Evolutionary conservation across 2,329 filamentous ascomycete genomes (phyloP).

Genomic region (Penicillium occitanis): DNA sequence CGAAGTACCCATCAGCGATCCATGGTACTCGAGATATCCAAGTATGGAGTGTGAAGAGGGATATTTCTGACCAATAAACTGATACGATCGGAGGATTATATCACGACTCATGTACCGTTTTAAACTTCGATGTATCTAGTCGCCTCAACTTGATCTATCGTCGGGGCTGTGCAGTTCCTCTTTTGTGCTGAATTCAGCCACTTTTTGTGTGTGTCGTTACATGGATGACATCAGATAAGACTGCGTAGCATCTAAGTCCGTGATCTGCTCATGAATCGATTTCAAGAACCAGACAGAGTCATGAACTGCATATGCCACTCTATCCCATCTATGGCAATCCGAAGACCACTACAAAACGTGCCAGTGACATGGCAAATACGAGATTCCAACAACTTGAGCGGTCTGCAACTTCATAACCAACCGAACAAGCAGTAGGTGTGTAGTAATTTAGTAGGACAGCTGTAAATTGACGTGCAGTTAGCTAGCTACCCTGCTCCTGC

Average conservation of each 20-base stretch:
- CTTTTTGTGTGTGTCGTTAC: background rate
- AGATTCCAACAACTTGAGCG: background rate
- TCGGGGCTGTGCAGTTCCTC: constrained; percentile 4
- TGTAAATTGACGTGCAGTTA: background rate
- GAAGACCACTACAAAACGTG: background rate
- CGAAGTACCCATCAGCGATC: background rate
- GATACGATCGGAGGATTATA: background rate
- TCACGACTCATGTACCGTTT: background rate
- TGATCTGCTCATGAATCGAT: background rate
- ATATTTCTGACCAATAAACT: background rate
- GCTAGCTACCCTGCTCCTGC: background rate
- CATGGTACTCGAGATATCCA: background rate
- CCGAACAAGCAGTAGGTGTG: background rate
- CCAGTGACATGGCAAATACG: background rate
- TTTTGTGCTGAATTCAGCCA: background rate
- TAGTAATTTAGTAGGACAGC: background rate
- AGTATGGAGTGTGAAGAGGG: background rate
- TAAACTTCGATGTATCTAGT: background rate
- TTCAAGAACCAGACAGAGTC: background rate
- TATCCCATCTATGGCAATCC: background rate
- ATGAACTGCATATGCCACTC: background rate
- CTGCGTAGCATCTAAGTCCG: background rate
- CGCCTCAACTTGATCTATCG: background rate
- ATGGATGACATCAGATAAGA: background rate
- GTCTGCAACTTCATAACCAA: background rate